A percentile compares a stretch with the other conserved stretches of the same genome.
Conservation (phyloP, 805 yeast genomes). For the Wickerhamiella brachini region DNA sequence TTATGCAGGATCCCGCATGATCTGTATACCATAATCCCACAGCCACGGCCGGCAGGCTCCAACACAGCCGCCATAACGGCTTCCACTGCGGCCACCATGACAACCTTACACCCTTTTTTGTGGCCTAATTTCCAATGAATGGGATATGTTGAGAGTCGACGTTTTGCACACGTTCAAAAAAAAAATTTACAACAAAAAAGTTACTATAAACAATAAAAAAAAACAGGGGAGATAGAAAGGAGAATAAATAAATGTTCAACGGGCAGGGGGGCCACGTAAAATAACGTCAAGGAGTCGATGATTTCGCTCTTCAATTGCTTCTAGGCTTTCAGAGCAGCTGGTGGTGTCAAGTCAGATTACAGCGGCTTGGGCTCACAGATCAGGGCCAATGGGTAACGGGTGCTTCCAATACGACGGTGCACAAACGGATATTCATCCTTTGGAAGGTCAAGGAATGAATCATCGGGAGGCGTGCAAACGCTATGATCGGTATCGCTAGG, state of each 20-base stretch:
- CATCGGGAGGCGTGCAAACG: constrained; percentile 1
- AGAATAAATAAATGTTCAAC: not conserved
- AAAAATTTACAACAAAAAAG: not conserved
- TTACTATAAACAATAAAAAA: not conserved
- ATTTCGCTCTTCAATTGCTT: too few relatives aligned
- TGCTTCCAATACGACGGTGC: constrained; percentile 16
- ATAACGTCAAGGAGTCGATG: too few relatives aligned
- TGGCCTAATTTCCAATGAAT: too few relatives aligned
- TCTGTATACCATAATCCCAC: not conserved
- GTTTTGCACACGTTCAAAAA: too few relatives aligned
- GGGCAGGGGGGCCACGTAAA: not conserved
- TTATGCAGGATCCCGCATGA: not conserved
- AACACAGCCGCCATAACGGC: too few relatives aligned
- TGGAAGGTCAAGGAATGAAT: constrained; percentile 8
- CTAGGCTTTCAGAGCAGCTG: too few relatives aligned
- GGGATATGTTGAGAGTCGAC: too few relatives aligned
- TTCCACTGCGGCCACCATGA: too few relatives aligned
- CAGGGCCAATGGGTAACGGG: constrained; percentile 11
- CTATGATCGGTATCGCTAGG: constrained; percentile 8
- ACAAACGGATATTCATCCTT: constrained; percentile 7
- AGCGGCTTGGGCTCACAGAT: constrained; percentile 11
- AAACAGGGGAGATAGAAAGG: not conserved
- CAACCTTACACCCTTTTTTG: too few relatives aligned
- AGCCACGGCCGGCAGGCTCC: too few relatives aligned
- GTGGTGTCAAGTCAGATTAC: too few relatives aligned